phyloP scores from a whole-genome alignment of 768 basidiomycete species.

The Panaeolus papilionaceus region DNA sequence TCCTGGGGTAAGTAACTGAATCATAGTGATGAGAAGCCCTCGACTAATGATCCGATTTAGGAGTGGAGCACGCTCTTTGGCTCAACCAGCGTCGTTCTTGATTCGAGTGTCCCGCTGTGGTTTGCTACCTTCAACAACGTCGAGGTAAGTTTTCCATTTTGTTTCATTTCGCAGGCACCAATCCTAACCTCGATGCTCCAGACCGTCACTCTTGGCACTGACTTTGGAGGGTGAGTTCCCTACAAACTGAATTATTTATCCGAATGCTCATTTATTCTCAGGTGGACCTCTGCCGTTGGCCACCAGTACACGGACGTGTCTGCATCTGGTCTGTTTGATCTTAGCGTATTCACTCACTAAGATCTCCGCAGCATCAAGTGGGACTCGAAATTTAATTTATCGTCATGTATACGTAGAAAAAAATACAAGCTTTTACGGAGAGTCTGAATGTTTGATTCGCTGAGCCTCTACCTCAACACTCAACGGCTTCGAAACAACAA shows the following conservation, averaged over 20 bases:
- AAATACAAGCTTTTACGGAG: neutral
- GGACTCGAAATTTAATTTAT: too few species aligned
- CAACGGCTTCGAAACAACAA: too few species aligned
- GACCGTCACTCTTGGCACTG: neutral
- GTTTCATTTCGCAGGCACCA: neutral
- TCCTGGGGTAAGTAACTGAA: neutral
- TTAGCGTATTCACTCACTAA: neutral
- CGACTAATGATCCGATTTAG: neutral
- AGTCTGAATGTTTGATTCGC: neutral
- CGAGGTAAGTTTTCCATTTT: neutral
- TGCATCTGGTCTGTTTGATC: constrained; percentile 14
- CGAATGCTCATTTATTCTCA: neutral
- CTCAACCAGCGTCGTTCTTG: constrained; percentile 16
- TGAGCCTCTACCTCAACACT: neutral
- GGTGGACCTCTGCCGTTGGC: constrained; percentile 20
- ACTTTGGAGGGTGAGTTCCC: neutral
- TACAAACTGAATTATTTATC: neutral
- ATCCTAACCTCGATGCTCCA: neutral
- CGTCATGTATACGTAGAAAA: too few species aligned
- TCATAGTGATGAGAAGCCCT: too few species aligned
- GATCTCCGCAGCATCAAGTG: too few species aligned
- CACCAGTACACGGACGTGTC: constrained; percentile 21
- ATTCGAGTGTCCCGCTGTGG: constrained; percentile 16
- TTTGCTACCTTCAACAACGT: constrained; percentile 17
- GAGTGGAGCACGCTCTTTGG: constrained; percentile 16